phyloP scores from a whole-genome alignment of 192 early-diverging fungal species.

The Backusella australiensis region DNA sequence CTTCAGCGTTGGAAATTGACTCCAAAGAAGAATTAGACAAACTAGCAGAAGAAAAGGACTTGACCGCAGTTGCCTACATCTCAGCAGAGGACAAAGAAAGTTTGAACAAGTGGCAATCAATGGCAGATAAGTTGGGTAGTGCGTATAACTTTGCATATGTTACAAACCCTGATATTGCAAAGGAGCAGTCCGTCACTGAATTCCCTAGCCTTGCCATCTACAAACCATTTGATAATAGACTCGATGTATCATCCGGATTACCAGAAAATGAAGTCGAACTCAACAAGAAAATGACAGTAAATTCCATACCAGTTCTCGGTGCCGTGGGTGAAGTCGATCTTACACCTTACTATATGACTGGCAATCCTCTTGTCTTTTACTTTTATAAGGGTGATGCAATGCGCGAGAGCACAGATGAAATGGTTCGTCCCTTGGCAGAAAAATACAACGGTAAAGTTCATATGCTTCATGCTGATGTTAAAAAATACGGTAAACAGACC shows the following conservation, averaged over 20 bases:
- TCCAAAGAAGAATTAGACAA: neutral
- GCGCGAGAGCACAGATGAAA: constrained; percentile 48
- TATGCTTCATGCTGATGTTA: constrained; percentile 38
- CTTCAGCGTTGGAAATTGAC: neutral
- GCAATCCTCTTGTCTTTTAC: constrained; percentile 84
- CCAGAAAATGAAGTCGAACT: constrained; percentile 43
- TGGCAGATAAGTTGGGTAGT: constrained; percentile 81
- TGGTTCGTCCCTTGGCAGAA: constrained; percentile 73
- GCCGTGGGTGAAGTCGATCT: constrained; percentile 91
- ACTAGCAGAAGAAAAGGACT: neutral
- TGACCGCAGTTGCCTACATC: constrained; percentile 65
- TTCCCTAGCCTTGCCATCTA: constrained; percentile 70
- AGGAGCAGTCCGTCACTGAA: constrained; percentile 47
- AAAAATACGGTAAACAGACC: constrained; percentile 52
- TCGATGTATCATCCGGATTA: constrained; percentile 53
- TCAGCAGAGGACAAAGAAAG: constrained; percentile 55
- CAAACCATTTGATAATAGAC: constrained; percentile 74
- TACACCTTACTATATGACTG: constrained; percentile 73
- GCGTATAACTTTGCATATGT: constrained; percentile 80
- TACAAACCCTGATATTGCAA: constrained; percentile 52
- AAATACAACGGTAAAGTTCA: constrained; percentile 86
- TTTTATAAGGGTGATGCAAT: constrained; percentile 61
- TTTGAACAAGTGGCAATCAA: constrained; percentile 58
- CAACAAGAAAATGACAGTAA: constrained; percentile 64
- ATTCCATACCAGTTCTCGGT: constrained; percentile 82